Evolutionary conservation across 2,329 filamentous ascomycete genomes (phyloP).

Genomic region (Magnaporthiopsis poae): DNA sequence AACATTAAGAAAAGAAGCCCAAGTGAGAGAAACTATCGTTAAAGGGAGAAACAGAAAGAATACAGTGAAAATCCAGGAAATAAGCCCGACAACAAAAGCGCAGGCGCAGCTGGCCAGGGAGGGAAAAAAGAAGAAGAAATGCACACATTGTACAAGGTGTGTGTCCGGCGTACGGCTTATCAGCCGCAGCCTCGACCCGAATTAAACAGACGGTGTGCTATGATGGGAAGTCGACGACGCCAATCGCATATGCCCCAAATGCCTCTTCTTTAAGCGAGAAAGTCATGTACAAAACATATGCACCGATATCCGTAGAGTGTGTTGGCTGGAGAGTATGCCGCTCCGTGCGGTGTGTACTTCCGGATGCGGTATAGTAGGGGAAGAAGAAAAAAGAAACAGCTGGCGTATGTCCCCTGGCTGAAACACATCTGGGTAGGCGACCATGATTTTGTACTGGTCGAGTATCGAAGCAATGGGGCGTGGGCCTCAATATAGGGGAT

Average conservation of each 20-base stretch:
- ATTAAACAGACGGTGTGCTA: background rate
- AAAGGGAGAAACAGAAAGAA: background rate
- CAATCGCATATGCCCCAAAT: background rate
- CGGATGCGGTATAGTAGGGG: background rate
- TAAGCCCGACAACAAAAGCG: too few species aligned
- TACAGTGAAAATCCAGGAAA: background rate
- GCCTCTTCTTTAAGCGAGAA: background rate
- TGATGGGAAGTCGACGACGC: background rate
- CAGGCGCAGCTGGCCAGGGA: background rate
- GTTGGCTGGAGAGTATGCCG: background rate
- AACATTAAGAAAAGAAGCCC: background rate
- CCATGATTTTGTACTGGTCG: background rate
- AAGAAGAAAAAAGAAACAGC: constrained; percentile 8
- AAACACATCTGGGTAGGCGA: background rate
- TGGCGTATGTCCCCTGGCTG: background rate
- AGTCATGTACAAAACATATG: background rate
- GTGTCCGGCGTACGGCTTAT: background rate
- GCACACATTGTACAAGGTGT: background rate
- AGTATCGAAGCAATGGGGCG: background rate
- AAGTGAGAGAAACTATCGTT: background rate
- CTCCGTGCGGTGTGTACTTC: background rate
- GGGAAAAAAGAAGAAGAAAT: background rate
- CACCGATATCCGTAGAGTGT: background rate
- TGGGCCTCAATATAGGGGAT: background rate
- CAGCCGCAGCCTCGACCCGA: background rate